phyloP scores from a whole-genome alignment of 805 yeast genomes.

The Naumovozyma castellii region DNA sequence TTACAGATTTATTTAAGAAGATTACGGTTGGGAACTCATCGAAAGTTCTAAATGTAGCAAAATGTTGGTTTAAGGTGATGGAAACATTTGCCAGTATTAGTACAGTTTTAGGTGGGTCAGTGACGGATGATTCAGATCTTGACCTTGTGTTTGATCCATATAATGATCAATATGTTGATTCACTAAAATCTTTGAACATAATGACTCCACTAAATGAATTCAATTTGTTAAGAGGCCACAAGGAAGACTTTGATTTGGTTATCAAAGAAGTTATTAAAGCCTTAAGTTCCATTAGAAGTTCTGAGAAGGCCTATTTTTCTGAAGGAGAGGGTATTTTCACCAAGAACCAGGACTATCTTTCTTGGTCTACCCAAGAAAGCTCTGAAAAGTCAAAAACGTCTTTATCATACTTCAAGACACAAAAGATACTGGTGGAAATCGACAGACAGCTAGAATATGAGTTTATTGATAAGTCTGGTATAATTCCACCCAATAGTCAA shows the following conservation, averaged over 20 bases:
- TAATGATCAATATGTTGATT: slow-evolving; percentile 29
- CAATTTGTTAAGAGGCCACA: slow-evolving; percentile 29
- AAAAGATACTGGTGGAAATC: slow-evolving; percentile 28
- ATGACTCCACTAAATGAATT: slow-evolving; percentile 31
- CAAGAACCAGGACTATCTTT: slow-evolving; percentile 22
- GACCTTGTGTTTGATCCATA: slow-evolving; percentile 28
- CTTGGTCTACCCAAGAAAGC: slow-evolving; percentile 18
- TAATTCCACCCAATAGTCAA: slow-evolving; percentile 25
- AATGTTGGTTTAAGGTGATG: slow-evolving; percentile 32
- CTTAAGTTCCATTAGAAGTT: slow-evolving; percentile 20
- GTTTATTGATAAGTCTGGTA: slow-evolving; percentile 29
- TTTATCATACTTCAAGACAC: slow-evolving; percentile 26
- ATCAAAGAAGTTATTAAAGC: slow-evolving; percentile 29
- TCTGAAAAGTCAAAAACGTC: slow-evolving; percentile 6
- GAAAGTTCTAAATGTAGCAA: slow-evolving; percentile 29
- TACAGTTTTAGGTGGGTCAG: slow-evolving; percentile 30
- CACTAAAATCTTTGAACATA: slow-evolving; percentile 27
- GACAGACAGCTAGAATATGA: slow-evolving; percentile 29
- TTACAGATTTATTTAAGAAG: slow-evolving; percentile 29
- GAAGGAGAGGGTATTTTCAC: slow-evolving; percentile 17
- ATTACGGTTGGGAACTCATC: slow-evolving; percentile 28
- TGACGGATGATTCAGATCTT: slow-evolving; percentile 24
- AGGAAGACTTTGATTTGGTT: slow-evolving; percentile 30
- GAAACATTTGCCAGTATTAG: slow-evolving; percentile 32
- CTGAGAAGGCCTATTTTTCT: slow-evolving; percentile 15